Conservation (phyloP, 176 grass and related monocot genomes). For the Paspalum notatum region DNA sequence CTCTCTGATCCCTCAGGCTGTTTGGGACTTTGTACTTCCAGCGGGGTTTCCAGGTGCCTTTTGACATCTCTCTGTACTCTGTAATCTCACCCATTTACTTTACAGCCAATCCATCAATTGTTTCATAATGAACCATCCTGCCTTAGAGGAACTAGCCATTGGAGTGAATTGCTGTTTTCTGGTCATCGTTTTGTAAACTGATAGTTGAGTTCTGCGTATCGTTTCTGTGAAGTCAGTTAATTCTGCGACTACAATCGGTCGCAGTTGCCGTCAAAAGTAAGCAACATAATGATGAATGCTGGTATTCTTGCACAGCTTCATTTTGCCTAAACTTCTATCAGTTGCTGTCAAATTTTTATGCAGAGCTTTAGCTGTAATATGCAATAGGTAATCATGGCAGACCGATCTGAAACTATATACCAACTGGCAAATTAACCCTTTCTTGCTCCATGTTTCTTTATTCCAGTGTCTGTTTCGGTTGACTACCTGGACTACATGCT, state of each 20-base stretch:
- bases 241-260: neutral
- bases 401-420: neutral
- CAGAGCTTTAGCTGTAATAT: neutral
- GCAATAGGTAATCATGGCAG: neutral
- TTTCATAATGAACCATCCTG: neutral
- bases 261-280: neutral
- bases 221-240: neutral
- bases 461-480: slow-evolving; percentile 81
- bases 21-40: slow-evolving; percentile 79
- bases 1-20: slow-evolving; percentile 42
- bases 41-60: slow-evolving; percentile 79
- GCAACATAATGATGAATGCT: neutral
- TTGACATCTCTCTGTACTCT: neutral
- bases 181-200: neutral
- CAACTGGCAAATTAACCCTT: neutral
- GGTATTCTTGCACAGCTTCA: neutral
- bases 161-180: neutral
- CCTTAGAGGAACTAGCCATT: neutral
- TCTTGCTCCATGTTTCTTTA: slow-evolving; percentile 21
- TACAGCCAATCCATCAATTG: neutral
- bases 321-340: neutral
- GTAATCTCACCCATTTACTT: neutral
- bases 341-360: neutral
- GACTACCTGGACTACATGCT: slow-evolving; percentile 95
- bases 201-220: neutral